Evolutionary conservation across 176 grass and related monocot genomes (phyloP).

Genomic region (Oryza nivara): DNA sequence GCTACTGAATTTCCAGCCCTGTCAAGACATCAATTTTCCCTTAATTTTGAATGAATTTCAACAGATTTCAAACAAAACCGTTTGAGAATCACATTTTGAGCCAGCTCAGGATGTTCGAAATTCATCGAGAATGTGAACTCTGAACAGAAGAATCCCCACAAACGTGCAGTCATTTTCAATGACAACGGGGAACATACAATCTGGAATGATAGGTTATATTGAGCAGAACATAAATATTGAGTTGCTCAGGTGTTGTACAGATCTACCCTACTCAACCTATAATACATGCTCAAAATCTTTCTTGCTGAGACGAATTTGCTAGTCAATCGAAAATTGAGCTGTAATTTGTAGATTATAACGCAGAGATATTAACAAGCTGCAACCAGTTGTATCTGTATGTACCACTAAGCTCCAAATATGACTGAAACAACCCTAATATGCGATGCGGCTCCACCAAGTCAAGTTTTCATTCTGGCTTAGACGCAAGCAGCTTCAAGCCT

Average conservation of each 20-base stretch:
- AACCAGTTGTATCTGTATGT: constrained; percentile 62
- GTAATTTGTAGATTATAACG: constrained; percentile 32
- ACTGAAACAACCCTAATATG: constrained; percentile 15
- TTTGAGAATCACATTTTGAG: too few species aligned
- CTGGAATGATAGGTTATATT: not conserved
- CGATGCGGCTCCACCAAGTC: constrained; percentile 18
- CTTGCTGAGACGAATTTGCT: constrained; percentile 14
- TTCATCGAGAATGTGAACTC: too few species aligned
- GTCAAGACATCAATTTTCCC: too few species aligned
- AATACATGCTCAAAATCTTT: constrained; percentile 50
- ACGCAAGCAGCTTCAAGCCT: constrained; percentile 51
- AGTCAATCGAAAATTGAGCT: constrained; percentile 21
- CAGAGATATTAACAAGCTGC: constrained; percentile 46
- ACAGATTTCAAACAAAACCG: too few species aligned
- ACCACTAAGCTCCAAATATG: constrained; percentile 47
- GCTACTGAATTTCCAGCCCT: too few species aligned
- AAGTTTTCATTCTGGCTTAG: constrained; percentile 50
- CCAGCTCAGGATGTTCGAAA: too few species aligned
- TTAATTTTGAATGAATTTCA: too few species aligned
- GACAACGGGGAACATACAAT: not conserved
- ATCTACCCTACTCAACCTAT: constrained; percentile 44
- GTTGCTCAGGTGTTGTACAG: not conserved
- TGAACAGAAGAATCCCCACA: not conserved
- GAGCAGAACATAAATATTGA: constrained; percentile 15
- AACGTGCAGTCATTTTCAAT: not conserved